Conservation (phyloP, 2,329 filamentous ascomycete species). For the Aspergillus udagawae region DNA sequence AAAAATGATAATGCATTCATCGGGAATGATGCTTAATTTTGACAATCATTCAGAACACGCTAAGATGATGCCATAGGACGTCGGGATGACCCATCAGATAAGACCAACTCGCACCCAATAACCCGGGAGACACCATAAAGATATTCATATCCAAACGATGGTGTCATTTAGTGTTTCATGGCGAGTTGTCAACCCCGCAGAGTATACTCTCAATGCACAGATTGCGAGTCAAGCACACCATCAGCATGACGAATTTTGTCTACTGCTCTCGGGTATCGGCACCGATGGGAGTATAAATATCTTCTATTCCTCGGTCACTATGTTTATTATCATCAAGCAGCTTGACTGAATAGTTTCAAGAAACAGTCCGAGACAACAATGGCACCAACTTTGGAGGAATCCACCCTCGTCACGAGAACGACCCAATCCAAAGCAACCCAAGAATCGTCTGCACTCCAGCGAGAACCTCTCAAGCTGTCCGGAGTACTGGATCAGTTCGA, state of each 20-base stretch:
- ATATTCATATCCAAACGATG: not conserved
- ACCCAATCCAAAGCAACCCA: slow-evolving; percentile 6
- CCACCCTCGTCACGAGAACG: slow-evolving; percentile 13
- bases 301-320: not conserved
- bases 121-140: not conserved
- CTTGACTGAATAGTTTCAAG: not conserved
- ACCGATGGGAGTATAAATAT: not conserved
- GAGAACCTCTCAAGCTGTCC: slow-evolving; percentile 34
- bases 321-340: not conserved
- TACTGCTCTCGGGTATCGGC: not conserved
- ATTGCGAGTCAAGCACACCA: not conserved
- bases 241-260: not conserved
- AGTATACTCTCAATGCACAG: not conserved
- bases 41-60: not conserved
- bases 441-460: slow-evolving; percentile 1
- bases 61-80: not conserved
- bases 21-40: not conserved
- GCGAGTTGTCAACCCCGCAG: not conserved
- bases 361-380: slow-evolving; percentile 3
- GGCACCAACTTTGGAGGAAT: slow-evolving; percentile 20
- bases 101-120: not conserved
- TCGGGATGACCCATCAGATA: not conserved
- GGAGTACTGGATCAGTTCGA: slow-evolving; percentile 44
- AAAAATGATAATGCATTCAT: not conserved
- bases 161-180: not conserved